These are phyloP conservation scores for Mediolabrus comicus DNA, from an alignment of 108 stramenopile genomes.

Conservation along the genomic window DNA sequence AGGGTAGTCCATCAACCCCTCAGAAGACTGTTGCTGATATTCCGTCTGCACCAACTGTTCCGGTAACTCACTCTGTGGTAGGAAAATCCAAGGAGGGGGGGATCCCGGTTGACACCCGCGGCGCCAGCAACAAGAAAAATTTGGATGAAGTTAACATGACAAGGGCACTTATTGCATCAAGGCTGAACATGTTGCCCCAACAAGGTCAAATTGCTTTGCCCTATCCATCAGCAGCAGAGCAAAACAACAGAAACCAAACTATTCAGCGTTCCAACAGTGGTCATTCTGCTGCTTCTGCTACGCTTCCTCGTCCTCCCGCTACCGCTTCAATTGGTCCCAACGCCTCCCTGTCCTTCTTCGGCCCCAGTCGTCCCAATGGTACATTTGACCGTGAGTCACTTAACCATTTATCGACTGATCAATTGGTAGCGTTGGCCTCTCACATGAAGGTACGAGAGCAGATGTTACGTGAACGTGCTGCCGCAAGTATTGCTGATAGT, in stretches of 20 bases:
- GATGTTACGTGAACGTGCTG: not conserved
- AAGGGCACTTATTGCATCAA: not conserved
- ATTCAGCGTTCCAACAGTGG: no score
- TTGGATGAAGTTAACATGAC: not conserved
- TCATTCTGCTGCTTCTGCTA: not conserved
- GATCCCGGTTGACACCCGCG: not conserved
- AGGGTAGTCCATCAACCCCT: no score
- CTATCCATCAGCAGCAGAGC: no score
- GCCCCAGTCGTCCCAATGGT: not conserved
- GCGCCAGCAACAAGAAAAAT: not conserved
- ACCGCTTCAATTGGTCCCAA: not conserved
- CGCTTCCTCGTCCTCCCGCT: not conserved
- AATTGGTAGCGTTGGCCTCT: not conserved
- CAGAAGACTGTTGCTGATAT: not conserved
- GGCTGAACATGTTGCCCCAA: not conserved
- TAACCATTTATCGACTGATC: not conserved
- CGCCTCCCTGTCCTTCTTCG: not conserved
- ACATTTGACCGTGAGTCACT: not conserved
- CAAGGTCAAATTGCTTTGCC: not conserved
- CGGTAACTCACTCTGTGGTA: not conserved
- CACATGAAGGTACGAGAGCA: slow-evolving; percentile 1
- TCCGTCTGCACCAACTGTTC: not conserved
- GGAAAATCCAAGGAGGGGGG: not conserved
- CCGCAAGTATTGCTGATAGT: no score
- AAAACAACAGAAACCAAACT: no score